phyloP scores from a whole-genome alignment of 352 stramenopile species.

The Phytophthora lateralis region DNA sequence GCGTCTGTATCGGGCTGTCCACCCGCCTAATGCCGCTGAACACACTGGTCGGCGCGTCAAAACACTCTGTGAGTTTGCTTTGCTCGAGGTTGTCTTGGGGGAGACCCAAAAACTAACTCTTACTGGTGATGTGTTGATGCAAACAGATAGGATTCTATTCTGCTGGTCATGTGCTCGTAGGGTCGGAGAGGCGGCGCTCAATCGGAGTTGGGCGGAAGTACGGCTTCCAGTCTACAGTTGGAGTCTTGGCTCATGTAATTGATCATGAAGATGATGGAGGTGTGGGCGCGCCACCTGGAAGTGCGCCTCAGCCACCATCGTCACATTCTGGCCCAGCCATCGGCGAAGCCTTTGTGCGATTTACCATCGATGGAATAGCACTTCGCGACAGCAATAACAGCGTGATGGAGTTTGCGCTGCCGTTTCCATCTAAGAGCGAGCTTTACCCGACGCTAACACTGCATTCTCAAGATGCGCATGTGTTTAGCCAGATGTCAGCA shows the following conservation, averaged over 20 bases:
- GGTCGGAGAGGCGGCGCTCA: conserved; percentile 60
- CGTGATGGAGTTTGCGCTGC: conserved; percentile 65
- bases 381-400: conserved; percentile 58
- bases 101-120: conserved; percentile 4
- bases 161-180: conserved; percentile 75
- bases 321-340: conserved; percentile 22
- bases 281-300: conserved; percentile 10
- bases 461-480: conserved; percentile 80
- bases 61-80: conserved; percentile 66
- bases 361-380: conserved; percentile 73
- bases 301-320: conserved; percentile 9
- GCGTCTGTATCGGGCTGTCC: conserved; percentile 81
- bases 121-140: conserved; percentile 5
- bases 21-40: conserved; percentile 79
- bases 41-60: conserved; percentile 77
- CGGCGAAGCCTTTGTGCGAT: conserved; percentile 59
- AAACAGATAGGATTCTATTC: conserved; percentile 84
- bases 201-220: conserved; percentile 61
- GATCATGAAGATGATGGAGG: conserved; percentile 36
- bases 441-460: conserved; percentile 86
- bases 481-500: conserved; percentile 80
- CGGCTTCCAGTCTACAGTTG: conserved; percentile 71
- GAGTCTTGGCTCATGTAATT: conserved; percentile 69
- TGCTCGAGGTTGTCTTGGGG: neutral
- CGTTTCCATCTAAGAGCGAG: conserved; percentile 65